Evolutionary conservation across 2,329 filamentous ascomycete genomes (phyloP), one percentile per base, ranked within the genome.

Genomic region (Penicillium hesseltinei): DNA sequence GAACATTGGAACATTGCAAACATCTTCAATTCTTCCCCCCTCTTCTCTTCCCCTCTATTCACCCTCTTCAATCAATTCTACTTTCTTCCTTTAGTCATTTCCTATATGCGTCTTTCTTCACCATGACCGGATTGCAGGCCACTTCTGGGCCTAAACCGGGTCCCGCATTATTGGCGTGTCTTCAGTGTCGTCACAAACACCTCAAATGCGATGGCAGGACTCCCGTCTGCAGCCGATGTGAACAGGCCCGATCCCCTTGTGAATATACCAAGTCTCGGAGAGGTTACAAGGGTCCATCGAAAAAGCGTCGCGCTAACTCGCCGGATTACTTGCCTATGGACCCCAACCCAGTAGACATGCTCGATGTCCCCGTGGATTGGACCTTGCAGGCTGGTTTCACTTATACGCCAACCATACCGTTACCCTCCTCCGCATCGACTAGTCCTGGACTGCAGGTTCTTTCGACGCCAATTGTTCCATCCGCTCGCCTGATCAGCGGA

Each of bases 201-300:
- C 80, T 92, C 48, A 92, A 91, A 71, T 92, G 89, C 70, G 88
- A 92, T 72, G 88, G 88, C 29, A 75, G 79, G 38, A 86, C 76
- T 33, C 89, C 89, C 13, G 62, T 75, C 33, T 92, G 90, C 74
- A 81, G 83, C 46, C 85, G 90, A 53, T 92, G 89, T 73, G 75
- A 76, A 23, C 74, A 78, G 50, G 81, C 82, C 47, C 81, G 82
- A 55, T 76, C 80, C 19, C 80, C 87, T 47, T 93, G 90, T 72
- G 76, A 86, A 67, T 92, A 91, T 70, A 84, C 90, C 48, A 85
- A 88, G 44, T 91, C 88, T 39, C 85, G 89, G 43, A 84, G 89
- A 59, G 89, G 89, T 31, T 90, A 89, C 77, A 90, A 89, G 73
- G 87, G 88, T 15, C 84, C 83, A 1, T 79, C 82, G n/a, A 82